phyloP scores from a whole-genome alignment of 257 asterid genomes.

The Solanum megistacrolobum region DNA sequence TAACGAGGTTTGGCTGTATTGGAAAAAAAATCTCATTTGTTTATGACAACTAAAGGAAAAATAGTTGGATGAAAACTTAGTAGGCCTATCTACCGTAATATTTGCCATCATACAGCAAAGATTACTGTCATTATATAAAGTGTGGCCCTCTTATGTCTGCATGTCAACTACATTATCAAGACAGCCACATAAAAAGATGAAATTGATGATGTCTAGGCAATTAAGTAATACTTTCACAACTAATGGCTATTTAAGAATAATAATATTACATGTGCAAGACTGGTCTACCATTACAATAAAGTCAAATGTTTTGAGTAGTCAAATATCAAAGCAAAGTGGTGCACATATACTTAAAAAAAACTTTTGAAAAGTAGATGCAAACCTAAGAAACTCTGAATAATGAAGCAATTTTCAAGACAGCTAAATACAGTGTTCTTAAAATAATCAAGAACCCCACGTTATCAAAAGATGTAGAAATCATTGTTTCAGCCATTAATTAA shows the following conservation, averaged over 20 bases:
- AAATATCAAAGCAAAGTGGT: slow-evolving; percentile 16
- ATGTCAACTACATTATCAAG: slow-evolving; percentile 5
- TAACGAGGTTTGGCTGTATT: neutral
- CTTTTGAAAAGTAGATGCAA: slow-evolving; percentile 22
- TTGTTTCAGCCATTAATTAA: slow-evolving; percentile 1
- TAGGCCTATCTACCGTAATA: neutral
- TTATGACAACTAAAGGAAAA: neutral
- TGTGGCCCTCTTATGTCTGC: neutral
- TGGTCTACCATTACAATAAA: slow-evolving; percentile 28
- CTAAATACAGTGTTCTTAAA: slow-evolving; percentile 9
- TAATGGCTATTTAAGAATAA: neutral
- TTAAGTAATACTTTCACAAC: neutral
- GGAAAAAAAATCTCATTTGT: neutral
- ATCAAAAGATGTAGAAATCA: slow-evolving; percentile 57
- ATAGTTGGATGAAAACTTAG: slow-evolving; percentile 4
- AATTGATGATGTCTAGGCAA: neutral
- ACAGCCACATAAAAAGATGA: neutral
- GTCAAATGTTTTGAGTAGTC: slow-evolving; percentile 29
- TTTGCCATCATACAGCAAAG: neutral
- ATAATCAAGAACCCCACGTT: slow-evolving; percentile 29
- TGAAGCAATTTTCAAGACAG: slow-evolving; percentile 8
- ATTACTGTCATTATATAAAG: neutral
- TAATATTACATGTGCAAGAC: neutral
- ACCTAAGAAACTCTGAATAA: slow-evolving; percentile 4
- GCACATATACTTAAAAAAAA: slow-evolving; percentile 14